phyloP scores from a whole-genome alignment of 2,329 filamentous ascomycete genomes.

The Ophiostoma angusticollis region DNA sequence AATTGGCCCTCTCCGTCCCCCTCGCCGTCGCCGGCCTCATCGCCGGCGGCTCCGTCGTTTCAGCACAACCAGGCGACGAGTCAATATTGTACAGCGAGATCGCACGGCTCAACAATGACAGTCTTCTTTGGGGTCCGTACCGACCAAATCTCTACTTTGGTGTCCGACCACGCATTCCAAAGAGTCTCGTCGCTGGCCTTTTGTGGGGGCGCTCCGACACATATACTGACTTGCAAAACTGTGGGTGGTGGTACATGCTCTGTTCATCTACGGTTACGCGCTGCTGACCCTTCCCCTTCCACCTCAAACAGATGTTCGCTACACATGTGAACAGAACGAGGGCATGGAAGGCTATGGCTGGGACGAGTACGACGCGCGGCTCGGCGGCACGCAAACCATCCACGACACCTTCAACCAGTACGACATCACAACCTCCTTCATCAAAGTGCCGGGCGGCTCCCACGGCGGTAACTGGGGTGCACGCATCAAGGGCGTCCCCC shows the following conservation, averaged over 20 bases:
- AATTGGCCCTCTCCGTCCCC: conserved; percentile 9
- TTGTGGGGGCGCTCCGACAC: conserved; percentile 82
- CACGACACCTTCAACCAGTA: conserved; percentile 80
- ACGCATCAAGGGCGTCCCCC: conserved; percentile 68
- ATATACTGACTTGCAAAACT: conserved; percentile 60
- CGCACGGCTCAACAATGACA: conserved; percentile 56
- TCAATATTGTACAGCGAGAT: conserved; percentile 36
- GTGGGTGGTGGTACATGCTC: conserved; percentile 37
- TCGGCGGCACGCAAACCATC: conserved; percentile 77
- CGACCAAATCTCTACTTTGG: conserved; percentile 91
- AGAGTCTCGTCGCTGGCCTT: conserved; percentile 69
- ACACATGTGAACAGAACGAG: conserved; percentile 92
- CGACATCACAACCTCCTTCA: conserved; percentile 84
- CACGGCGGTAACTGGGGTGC: conserved; percentile 89
- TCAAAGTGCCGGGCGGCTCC: conserved; percentile 76
- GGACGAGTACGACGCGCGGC: conserved; percentile 90
- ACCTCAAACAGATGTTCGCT: conserved; percentile 55
- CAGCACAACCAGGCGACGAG: conserved; percentile 16
- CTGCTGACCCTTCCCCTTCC: background rate
- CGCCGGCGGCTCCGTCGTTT: conserved; percentile 10
- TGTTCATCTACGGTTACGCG: no score
- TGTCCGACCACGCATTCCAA: conserved; percentile 65
- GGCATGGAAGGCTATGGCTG: conserved; percentile 93
- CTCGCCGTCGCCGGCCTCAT: conserved; percentile 7
- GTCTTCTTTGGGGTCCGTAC: conserved; percentile 91